Evolutionary conservation across 768 basidiomycete species (phyloP).

Genomic region (Tricholoma bakamatsutake): DNA sequence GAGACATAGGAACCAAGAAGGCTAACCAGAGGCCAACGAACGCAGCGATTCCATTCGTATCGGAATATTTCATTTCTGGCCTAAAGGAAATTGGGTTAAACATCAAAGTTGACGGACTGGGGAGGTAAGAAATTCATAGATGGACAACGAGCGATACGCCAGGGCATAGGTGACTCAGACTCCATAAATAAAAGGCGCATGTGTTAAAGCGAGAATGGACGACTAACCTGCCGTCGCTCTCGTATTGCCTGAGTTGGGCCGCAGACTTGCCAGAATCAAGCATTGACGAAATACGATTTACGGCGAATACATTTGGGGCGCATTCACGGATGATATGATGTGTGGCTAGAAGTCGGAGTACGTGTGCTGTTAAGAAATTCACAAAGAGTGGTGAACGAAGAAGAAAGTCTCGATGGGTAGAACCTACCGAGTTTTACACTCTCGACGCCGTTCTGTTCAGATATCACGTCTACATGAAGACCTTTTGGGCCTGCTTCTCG

Average conservation of each 20-base stretch:
- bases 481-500: conserved; percentile 54
- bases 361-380: conserved; percentile 44
- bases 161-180: no score
- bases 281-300: conserved; percentile 63
- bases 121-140: background rate
- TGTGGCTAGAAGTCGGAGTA: conserved; percentile 70
- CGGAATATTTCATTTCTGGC: conserved; percentile 59
- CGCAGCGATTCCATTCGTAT: conserved; percentile 61
- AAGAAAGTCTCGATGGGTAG: background rate
- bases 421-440: conserved; percentile 45
- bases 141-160: no score
- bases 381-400: background rate
- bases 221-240: conserved; percentile 34
- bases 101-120: no score
- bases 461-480: conserved; percentile 44
- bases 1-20: background rate
- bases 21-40: conserved; percentile 65
- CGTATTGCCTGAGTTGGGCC: conserved; percentile 35
- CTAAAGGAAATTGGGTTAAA: conserved; percentile 24
- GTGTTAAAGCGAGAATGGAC: no score
- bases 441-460: conserved; percentile 37
- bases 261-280: conserved; percentile 63
- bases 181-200: conserved; percentile 2
- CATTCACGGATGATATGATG: conserved; percentile 72
- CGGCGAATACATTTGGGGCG: conserved; percentile 64